Evolutionary conservation across 2,329 filamentous ascomycete genomes (phyloP), one percentile per base, ranked within the genome.

Genomic region (Arthroderma sp.): DNA sequence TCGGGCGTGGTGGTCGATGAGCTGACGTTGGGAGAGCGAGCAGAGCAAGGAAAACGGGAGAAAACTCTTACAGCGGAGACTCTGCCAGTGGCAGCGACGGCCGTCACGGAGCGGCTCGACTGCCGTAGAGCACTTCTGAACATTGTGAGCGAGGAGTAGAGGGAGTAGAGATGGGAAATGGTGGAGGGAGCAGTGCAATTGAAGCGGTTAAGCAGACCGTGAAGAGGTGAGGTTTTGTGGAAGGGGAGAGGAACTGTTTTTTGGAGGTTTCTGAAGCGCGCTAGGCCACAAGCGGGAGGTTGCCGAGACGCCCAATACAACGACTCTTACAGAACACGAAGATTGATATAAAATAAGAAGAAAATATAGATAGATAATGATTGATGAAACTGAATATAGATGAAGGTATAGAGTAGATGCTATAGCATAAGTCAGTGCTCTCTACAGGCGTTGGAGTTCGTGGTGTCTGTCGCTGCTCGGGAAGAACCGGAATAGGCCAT

Each of bases 51-150:
- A 64, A 62, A 64, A 63, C 69, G 25, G 73, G 71, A 72, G 74
- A 74, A 73, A 75, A 94, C 91, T 51, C 47, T 86, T 91, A 97
- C 93, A 79, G 85, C 86, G 77, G 86, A 86, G 80, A 94, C 84
- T 83, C 90, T 88, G 82, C 88, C 84, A 73, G 87, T 82, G 74
- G 88, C 87, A 86, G 89, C 88, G 80, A 94, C 84, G 80, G 88
- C 89, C 81, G 88, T 87, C 79, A 91, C 88, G 78, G 88, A 87
- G 82, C 91, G 90, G 81, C 87, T 87, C 77, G 90, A 94, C 83
- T 95, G 90, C 81, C 91, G 85, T 80, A 97, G 83, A 81, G 91
- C 91, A 85, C 88, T 95, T 81, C 91, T 89, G 84, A 96, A 95
- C 91, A 97, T 96, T 79, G 76, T 81, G 75, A n/a, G 75, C 64